Evolutionary conservation across 495 filamentous ascomycete species (phyloP), one percentile per base, ranked within the genome.

Genomic region (Lentithecium fluviatile): DNA sequence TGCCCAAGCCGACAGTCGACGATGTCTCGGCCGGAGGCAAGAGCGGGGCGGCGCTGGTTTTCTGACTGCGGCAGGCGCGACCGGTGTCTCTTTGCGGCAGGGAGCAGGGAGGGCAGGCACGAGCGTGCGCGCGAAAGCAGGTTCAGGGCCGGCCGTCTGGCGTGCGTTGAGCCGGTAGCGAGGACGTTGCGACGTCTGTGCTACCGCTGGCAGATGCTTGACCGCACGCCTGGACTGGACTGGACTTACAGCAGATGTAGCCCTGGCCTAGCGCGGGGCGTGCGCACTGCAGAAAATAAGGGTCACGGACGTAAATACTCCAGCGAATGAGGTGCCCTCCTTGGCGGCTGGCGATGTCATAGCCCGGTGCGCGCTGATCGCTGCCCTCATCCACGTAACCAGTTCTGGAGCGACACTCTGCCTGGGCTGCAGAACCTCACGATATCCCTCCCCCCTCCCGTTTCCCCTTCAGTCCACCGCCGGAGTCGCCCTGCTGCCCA

Each of bases 341-440:
- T 20, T 43, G 40, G 15, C 40, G 40, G 15, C 40, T 43, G 40
- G 19, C 56, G 46, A 59, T 59, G 56, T 59, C 56, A 52, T 59
- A 48, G 53, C 21, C 23, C n/a, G n/a, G n/a, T n/a, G n/a, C n/a
- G 29, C 36, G 56, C 48, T 17, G 56, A 59, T 59, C 40, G 3
- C 15, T 15, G 13, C 40, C 13, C 40, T 15, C 19, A 43, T 6
- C 4, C 40, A 6, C 19, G 15, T 15, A 20, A 20, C 15, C 40
- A n/a, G 40, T n/a, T 15, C 15, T 20, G 5, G 19, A 20, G 15
- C 40, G 40, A 15, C 40, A 43, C 40, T n/a, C 13, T n/a, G n/a
- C n/a, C n/a, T n/a, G 15, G 40, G 19, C 15, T 20, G 19, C 15
- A 43, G 40, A 43, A n/a, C 40, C 40, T 43, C 40, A 15, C 40